Conservation (phyloP, 805 yeast species). For the Teunomyces lycoperdinae region DNA sequence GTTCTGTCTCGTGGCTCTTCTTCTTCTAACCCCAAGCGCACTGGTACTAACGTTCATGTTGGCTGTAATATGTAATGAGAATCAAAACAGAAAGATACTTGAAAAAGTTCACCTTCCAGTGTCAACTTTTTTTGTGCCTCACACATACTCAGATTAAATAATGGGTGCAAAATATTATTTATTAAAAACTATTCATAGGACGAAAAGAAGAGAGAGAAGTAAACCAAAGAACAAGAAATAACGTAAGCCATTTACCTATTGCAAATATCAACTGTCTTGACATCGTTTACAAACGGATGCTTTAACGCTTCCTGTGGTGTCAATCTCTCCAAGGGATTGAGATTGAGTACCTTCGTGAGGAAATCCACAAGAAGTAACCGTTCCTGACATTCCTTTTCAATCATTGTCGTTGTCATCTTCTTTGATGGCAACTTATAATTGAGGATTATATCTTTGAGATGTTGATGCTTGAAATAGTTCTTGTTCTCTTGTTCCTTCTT, state of each 20-base stretch:
- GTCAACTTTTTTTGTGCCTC: background rate
- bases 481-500: conserved; percentile 75
- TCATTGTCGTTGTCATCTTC: conserved; percentile 49
- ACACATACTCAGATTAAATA: background rate
- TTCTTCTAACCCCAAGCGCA: conserved; percentile 79
- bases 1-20: conserved; percentile 55
- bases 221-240: background rate
- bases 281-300: conserved; percentile 78
- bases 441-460: conserved; percentile 69
- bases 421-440: conserved; percentile 68
- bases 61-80: background rate
- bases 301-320: conserved; percentile 92
- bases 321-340: conserved; percentile 93
- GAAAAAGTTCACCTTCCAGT: background rate
- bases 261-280: conserved; percentile 6
- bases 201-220: background rate
- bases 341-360: conserved; percentile 67
- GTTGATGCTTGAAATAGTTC: conserved; percentile 67
- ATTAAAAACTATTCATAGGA: background rate
- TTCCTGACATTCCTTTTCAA: conserved; percentile 71
- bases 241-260: background rate
- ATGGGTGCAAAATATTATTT: conserved; percentile 2
- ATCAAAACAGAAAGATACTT: background rate
- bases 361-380: conserved; percentile 75
- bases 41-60: conserved; percentile 86